Conservation (phyloP, 768 basidiomycete species). For the Lactifluus rugatus region DNA sequence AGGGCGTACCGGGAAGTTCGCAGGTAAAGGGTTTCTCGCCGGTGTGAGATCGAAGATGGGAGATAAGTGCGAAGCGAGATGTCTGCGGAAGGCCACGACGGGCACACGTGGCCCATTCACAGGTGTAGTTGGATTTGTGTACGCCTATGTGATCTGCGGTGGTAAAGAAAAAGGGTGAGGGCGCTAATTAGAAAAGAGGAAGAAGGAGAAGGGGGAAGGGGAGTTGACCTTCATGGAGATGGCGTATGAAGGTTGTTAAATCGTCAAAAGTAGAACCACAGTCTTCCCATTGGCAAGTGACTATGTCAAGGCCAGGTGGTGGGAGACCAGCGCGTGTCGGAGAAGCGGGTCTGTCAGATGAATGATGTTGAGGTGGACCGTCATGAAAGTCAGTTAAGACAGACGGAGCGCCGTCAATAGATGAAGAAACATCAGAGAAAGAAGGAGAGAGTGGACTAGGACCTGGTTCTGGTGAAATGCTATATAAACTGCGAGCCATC, state of each 20-base stretch:
- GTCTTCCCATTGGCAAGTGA: slow-evolving; percentile 77
- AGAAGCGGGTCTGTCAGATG: slow-evolving; percentile 32
- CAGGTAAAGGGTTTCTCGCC: slow-evolving; percentile 93
- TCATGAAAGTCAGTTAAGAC: slow-evolving; percentile 10
- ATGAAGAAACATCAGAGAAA: slow-evolving; percentile 27
- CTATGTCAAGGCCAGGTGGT: slow-evolving; percentile 38
- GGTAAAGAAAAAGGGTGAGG: slow-evolving; percentile 13
- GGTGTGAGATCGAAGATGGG: slow-evolving; percentile 86
- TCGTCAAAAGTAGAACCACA: slow-evolving; percentile 68
- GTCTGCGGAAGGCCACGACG: slow-evolving; percentile 78
- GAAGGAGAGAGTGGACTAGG: slow-evolving; percentile 36
- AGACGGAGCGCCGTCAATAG: slow-evolving; percentile 13
- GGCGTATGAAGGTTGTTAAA: slow-evolving; percentile 66
- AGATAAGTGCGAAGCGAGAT: slow-evolving; percentile 81
- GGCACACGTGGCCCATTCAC: slow-evolving; percentile 80
- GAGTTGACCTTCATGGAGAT: slow-evolving; percentile 68
- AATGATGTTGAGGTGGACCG: slow-evolving; percentile 21
- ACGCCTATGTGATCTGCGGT: slow-evolving; percentile 67
- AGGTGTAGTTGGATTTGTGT: slow-evolving; percentile 77
- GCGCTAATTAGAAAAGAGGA: slow-evolving; percentile 6
- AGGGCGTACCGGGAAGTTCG: slow-evolving; percentile 57
- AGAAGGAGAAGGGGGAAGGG: neutral
- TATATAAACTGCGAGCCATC: slow-evolving; percentile 29
- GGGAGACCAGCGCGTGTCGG: slow-evolving; percentile 24
- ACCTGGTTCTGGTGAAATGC: slow-evolving; percentile 31